Evolutionary conservation across 2,329 filamentous ascomycete genomes (phyloP), one percentile per base, ranked within the genome.

Genomic region (Dactylellina parvicollis): DNA sequence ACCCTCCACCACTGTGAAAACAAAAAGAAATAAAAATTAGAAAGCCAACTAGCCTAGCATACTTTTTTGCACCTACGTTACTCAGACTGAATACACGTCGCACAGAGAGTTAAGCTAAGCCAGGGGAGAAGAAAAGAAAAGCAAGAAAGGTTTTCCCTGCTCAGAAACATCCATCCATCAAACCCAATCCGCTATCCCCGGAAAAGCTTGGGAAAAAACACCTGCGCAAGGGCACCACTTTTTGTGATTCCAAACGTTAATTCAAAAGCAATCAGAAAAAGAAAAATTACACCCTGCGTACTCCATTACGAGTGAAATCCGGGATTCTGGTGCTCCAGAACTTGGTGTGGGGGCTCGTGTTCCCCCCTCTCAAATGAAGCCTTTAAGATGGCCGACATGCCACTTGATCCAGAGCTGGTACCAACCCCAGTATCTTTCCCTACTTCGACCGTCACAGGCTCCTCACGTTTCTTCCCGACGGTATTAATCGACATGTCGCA

Each of bases 361-460:
- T 64, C 62, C 60, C 60, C 69, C 69, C 54, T 73, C 60, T 50
- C 54, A 66, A 73, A 73, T 66, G 69, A 73, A 72, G 60, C 32
- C 67, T 72, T 72, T 72, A 72, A 66, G 69, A 73, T 73, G 69
- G 69, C 26, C 38, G 69, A 66, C 60, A 66, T 73, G 69, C 69
- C 69, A 66, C 54, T 61, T 66, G 60, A 73, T 61, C 69, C 60
- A 73, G 69, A 55, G 38, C 69, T 46, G 67, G 54, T 42, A n/a
- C 40, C 50, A 18, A 66, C 50, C 24, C 32, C 38, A 44, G 49
- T 36, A 36, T 59, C 59, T 36, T 61, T 66, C 46, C 38, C 60
- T 60, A 55, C 69, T 61, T 56, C 32, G 16, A 38, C 54, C 5
- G 36, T 52, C 28, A 66, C 55, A 46, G 52, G 34, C 44, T 67